These are phyloP conservation scores for Thielaviopsis populi DNA, from an alignment of 2,329 filamentous ascomycete genomes.

Conservation along the genomic window DNA sequence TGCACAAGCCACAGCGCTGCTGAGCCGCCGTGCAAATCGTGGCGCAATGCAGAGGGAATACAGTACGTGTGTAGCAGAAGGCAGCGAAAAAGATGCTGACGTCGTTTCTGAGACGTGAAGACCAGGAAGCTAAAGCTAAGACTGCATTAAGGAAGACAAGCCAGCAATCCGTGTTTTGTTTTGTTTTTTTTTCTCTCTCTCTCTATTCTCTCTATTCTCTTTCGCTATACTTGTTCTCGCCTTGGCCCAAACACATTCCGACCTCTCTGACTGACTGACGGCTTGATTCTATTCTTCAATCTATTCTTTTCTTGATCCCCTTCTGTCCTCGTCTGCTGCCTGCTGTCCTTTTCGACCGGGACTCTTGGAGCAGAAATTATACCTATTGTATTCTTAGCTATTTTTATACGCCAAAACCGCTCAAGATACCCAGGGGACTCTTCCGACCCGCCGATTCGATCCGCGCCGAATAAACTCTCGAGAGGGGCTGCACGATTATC, in stretches of 20 bases:
- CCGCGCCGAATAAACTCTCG: not conserved
- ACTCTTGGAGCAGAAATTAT: not conserved
- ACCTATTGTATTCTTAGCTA: not conserved
- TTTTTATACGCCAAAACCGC: conserved; percentile 5
- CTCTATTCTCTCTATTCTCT: too few relatives aligned
- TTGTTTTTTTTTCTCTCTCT: not conserved
- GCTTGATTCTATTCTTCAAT: not conserved
- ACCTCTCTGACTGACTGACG: not conserved
- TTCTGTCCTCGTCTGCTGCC: not conserved
- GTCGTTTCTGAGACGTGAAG: not conserved
- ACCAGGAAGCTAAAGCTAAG: not conserved
- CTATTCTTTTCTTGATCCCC: not conserved
- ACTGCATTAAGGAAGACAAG: not conserved
- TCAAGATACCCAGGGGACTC: not conserved
- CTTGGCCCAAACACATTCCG: not conserved
- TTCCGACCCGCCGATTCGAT: not conserved
- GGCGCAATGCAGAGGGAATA: not conserved
- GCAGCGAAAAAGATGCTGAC: conserved; percentile 3
- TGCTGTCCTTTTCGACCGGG: not conserved
- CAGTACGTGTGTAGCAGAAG: not conserved
- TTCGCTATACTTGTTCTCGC: not conserved
- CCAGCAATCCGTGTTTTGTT: not conserved
- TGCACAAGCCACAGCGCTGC: not conserved
- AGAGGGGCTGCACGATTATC: not conserved
- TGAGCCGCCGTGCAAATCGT: not conserved